Percentiles rank a stretch among this genome's conserved stretches.
These are phyloP conservation scores for Plenodomus tracheiphilus DNA, from an alignment of 2,329 filamentous ascomycete genomes.

Conservation along the genomic window DNA sequence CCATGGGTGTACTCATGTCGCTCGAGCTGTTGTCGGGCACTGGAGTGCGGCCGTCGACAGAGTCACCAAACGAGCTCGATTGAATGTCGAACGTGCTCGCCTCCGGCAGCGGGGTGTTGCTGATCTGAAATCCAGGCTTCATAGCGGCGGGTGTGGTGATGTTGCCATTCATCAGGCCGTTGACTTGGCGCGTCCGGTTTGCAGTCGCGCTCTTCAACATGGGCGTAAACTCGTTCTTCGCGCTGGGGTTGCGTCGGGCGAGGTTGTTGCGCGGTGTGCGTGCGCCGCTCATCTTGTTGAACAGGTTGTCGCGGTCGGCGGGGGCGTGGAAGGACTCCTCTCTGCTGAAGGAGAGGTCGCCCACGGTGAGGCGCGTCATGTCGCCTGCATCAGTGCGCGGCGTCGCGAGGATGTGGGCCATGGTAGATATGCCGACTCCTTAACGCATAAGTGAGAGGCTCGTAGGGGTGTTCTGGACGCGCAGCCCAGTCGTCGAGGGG, in stretches of 20 bases:
- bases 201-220: constrained; percentile 82
- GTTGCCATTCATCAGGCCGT: constrained; percentile 43
- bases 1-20: constrained; percentile 76
- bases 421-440: constrained; percentile 29
- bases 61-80: constrained; percentile 58
- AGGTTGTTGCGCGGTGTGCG: constrained; percentile 76
- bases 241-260: constrained; percentile 55
- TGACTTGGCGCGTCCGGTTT: constrained; percentile 57
- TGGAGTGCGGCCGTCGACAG: constrained; percentile 66
- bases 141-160: constrained; percentile 67
- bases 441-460: constrained; percentile 37
- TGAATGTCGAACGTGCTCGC: constrained; percentile 63
- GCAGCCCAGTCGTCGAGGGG: constrained; percentile 14
- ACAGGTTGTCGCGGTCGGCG: constrained; percentile 72
- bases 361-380: constrained; percentile 71
- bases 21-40: constrained; percentile 80
- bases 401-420: constrained; percentile 64
- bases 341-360: constrained; percentile 78
- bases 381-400: constrained; percentile 84
- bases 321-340: constrained; percentile 82
- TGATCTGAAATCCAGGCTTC: constrained; percentile 64
- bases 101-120: constrained; percentile 75
- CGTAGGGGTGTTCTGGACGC: constrained; percentile 13
- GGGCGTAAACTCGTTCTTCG: constrained; percentile 84
- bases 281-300: constrained; percentile 70